Base-by-base conservation (phyloP, 805 yeast genomes). In the Lipomyces japonicus region DNA sequence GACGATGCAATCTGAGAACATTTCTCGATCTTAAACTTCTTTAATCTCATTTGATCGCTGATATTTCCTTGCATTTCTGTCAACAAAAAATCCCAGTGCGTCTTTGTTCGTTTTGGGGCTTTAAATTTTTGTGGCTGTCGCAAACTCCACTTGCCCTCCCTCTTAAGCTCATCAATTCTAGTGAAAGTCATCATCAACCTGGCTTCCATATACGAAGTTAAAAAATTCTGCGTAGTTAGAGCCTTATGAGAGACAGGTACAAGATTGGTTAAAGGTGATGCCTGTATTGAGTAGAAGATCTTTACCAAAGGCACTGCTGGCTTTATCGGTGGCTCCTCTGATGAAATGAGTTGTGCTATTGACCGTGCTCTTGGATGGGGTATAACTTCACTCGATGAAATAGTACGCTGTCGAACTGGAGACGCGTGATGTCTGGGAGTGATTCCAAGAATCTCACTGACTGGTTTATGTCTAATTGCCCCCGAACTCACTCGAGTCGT, bases 71-170 rank as follows among this genome's bases (percentile, higher is more conserved):
- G 79, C 63, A 81, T 85, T 65, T 93, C 98, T 22, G 79, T 79
- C 3, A 93, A 55, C 22, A 91, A 55, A 50, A 75, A 68, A 59
- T 84, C 91, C 87, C 95, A 80, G 57, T 86, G 90, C 2, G 80
- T 70, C 26, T 72, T 70, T 28, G 61, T 56, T 16, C 73, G 58
- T 23, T 58, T 77, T 0, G 97, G 96, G 57, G 87, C 95, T 10
- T 74, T 63, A 61, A 75, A 83, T 55, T 78, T 75, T 45, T 76
- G 72, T 0, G 95, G 95, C 65, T 93, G 98, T 46, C 95, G 75
- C 46, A 93, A 71, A 21, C 95, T 83, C 97, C 98, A 93, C 61
- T 86, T 81, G 1, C 86, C 85, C 50, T 84, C 83, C 41, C 95
- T 74, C 65, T 88, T 87, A 55, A 93, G 73, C 65, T 91, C 97